phyloP scores from a whole-genome alignment of 2,329 filamentous ascomycete genomes.

The Pseudocercospora macadamiae region DNA sequence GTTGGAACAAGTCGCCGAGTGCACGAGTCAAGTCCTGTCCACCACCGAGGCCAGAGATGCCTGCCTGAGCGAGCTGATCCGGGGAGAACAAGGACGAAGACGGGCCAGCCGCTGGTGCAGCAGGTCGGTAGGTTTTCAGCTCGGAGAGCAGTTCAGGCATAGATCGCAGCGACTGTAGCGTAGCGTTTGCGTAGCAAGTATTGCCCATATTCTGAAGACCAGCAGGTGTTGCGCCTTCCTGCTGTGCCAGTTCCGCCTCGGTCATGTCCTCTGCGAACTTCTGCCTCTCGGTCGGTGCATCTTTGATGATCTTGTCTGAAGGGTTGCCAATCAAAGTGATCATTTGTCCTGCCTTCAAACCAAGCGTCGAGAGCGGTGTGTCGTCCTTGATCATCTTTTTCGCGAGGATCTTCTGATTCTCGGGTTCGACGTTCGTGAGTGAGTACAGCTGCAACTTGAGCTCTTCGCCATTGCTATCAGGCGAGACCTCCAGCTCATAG shows the following conservation, averaged over 20 bases:
- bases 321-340: slow-evolving; percentile 98
- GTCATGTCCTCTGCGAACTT: slow-evolving; percentile 98
- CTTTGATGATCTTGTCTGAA: slow-evolving; percentile 62
- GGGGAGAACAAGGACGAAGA: slow-evolving; percentile 37
- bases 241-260: slow-evolving; percentile 82
- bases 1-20: slow-evolving; percentile 80
- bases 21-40: slow-evolving; percentile 74
- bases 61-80: slow-evolving; percentile 50
- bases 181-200: slow-evolving; percentile 98
- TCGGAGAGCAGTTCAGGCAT: slow-evolving; percentile 90
- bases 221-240: slow-evolving; percentile 81
- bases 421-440: slow-evolving; percentile 91
- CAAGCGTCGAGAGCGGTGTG: slow-evolving; percentile 78
- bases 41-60: slow-evolving; percentile 60
- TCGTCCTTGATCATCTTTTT: slow-evolving; percentile 97
- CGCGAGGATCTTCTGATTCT: slow-evolving; percentile 92
- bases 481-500: slow-evolving; percentile 90
- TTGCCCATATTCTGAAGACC: slow-evolving; percentile 93
- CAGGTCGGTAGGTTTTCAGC: slow-evolving; percentile 63
- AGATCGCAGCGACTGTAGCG: slow-evolving; percentile 83
- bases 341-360: slow-evolving; percentile 79
- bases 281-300: slow-evolving; percentile 75
- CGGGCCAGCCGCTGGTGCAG: slow-evolving; percentile 26
- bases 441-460: slow-evolving; percentile 97
- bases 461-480: slow-evolving; percentile 75